phyloP scores from a whole-genome alignment of 306 rosid genomes.

The Vigna nakashimae region DNA sequence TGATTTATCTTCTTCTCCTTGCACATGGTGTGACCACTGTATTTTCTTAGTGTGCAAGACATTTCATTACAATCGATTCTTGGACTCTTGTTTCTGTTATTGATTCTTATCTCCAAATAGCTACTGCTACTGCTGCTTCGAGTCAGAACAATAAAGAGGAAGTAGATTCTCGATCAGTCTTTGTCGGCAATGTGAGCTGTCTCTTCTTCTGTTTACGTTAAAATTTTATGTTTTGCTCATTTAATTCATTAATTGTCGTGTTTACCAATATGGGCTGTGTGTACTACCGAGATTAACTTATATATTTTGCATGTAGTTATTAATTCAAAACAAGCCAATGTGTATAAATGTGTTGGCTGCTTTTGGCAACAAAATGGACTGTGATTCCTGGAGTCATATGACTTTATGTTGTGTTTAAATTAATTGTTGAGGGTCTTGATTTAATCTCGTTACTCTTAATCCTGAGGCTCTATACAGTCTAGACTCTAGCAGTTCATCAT shows the following conservation, averaged over 20 bases:
- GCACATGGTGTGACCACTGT: background rate
- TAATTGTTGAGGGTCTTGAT: too few species aligned
- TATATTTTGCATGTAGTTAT: slow-evolving; percentile 2
- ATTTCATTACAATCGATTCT: slow-evolving; percentile 15
- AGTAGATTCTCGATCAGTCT: slow-evolving; percentile 76
- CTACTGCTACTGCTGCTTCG: slow-evolving; percentile 61
- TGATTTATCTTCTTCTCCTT: background rate
- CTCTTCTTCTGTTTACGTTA: slow-evolving; percentile 41
- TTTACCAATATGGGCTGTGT: slow-evolving; percentile 12
- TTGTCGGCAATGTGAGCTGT: slow-evolving; percentile 87
- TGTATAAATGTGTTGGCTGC: background rate
- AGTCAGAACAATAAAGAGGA: slow-evolving; percentile 74
- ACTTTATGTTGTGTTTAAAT: background rate
- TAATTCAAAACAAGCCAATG: slow-evolving; percentile 26
- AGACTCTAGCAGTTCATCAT: too few species aligned
- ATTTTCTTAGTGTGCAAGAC: background rate
- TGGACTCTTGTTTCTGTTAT: slow-evolving; percentile 26
- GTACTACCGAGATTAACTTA: slow-evolving; percentile 12
- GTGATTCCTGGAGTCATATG: background rate
- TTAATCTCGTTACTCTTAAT: too few species aligned
- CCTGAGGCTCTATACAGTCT: too few species aligned
- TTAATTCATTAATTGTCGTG: slow-evolving; percentile 15
- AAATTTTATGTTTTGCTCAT: slow-evolving; percentile 28
- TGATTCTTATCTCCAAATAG: slow-evolving; percentile 51
- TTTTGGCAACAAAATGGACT: background rate